A percentile compares a stretch with the other conserved stretches of the same genome.
Conservation (phyloP, 164 flowering plant genomes). For the Sextonia rubra region DNA sequence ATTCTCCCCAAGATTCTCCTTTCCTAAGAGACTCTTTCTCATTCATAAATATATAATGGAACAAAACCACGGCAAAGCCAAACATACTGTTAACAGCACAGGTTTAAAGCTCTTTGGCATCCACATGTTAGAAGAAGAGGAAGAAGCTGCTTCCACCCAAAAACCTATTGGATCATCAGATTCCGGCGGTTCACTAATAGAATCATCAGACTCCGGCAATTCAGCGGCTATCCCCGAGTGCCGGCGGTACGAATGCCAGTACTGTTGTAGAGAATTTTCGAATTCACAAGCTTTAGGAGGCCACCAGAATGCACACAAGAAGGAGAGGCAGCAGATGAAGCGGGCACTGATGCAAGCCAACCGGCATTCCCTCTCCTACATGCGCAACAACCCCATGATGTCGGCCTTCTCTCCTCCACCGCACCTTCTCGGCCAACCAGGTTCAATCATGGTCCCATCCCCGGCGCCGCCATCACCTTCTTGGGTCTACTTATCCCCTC, state of each 20-base stretch:
- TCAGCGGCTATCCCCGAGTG: slow-evolving; percentile 32
- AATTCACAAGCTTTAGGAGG: slow-evolving; percentile 98
- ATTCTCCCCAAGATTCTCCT: neutral
- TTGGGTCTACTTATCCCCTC: slow-evolving; percentile 56
- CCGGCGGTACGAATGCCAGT: slow-evolving; percentile 92
- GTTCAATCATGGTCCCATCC: slow-evolving; percentile 25
- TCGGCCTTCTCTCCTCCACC: slow-evolving; percentile 64
- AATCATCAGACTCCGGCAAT: slow-evolving; percentile 28
- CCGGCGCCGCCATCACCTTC: slow-evolving; percentile 24
- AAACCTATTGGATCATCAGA: slow-evolving; percentile 23
- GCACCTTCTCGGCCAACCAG: slow-evolving; percentile 40
- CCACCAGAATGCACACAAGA: slow-evolving; percentile 96
- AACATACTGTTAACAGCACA: slow-evolving; percentile 15
- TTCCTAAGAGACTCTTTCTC: slow-evolving; percentile 1
- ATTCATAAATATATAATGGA: slow-evolving; percentile 16
- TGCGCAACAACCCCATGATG: slow-evolving; percentile 52
- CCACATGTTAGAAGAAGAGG: slow-evolving; percentile 52
- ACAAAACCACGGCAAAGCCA: slow-evolving; percentile 34
- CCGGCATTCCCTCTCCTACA: slow-evolving; percentile 51
- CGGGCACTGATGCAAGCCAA: slow-evolving; percentile 71
- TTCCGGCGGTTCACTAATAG: slow-evolving; percentile 23
- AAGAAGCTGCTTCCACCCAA: slow-evolving; percentile 19
- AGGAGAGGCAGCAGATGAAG: slow-evolving; percentile 86
- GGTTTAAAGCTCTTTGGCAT: slow-evolving; percentile 80
- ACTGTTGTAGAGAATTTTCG: slow-evolving; percentile 88